Evolutionary conservation across 805 yeast genomes (phyloP).

Genomic region (Kurtzmaniella fragi): DNA sequence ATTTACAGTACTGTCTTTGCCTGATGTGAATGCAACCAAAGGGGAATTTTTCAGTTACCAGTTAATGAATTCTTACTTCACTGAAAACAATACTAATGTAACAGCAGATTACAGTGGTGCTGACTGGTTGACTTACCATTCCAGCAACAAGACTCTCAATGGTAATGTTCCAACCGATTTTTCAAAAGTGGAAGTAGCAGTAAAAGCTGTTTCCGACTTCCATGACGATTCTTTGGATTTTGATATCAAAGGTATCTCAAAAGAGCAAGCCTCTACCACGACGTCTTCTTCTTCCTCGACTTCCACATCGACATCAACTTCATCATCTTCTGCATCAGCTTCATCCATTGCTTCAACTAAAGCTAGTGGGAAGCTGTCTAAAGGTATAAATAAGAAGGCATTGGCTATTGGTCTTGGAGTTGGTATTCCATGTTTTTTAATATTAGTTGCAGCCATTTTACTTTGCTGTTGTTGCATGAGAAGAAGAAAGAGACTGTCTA

Average conservation of each 20-base stretch:
- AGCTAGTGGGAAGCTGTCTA: slow-evolving; percentile 16
- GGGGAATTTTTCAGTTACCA: slow-evolving; percentile 56
- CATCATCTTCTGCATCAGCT: slow-evolving; percentile 22
- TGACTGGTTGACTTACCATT: slow-evolving; percentile 64
- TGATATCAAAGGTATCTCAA: slow-evolving; percentile 47
- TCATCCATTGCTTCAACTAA: slow-evolving; percentile 22
- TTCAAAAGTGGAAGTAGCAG: slow-evolving; percentile 15
- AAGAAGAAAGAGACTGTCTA: slow-evolving; percentile 17
- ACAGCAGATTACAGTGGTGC: slow-evolving; percentile 37
- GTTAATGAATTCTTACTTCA: slow-evolving; percentile 51
- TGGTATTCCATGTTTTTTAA: slow-evolving; percentile 61
- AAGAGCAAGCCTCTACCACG: slow-evolving; percentile 16
- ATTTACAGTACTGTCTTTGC: slow-evolving; percentile 49
- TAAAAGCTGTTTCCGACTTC: slow-evolving; percentile 24
- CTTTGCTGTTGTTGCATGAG: slow-evolving; percentile 50
- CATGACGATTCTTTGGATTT: slow-evolving; percentile 38
- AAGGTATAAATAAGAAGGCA: slow-evolving; percentile 37
- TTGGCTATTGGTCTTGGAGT: slow-evolving; percentile 90
- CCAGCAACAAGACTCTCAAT: slow-evolving; percentile 54
- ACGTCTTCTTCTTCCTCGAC: slow-evolving; percentile 19
- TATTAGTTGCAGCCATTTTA: slow-evolving; percentile 45
- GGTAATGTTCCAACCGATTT: slow-evolving; percentile 54
- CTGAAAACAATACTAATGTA: slow-evolving; percentile 49
- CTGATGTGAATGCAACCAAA: slow-evolving; percentile 63
- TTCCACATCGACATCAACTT: slow-evolving; percentile 24